phyloP scores from a whole-genome alignment of 495 filamentous ascomycete species.

The Aspergillus coremiiformis region DNA sequence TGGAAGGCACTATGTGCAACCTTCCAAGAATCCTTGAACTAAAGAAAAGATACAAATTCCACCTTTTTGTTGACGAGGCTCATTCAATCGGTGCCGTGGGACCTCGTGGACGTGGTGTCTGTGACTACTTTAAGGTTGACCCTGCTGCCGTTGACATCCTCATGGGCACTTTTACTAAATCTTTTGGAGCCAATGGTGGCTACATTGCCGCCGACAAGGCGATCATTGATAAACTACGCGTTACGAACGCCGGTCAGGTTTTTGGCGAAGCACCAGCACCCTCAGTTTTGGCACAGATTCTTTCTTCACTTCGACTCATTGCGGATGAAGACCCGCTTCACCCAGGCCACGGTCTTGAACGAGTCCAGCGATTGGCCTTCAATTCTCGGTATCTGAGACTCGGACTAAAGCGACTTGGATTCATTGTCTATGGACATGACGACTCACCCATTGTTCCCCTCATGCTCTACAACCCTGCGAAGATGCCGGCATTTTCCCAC shows the following conservation, averaged over 20 bases:
- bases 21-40: conserved; percentile 68
- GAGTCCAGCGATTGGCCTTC: conserved; percentile 82
- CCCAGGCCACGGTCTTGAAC: conserved; percentile 77
- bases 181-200: conserved; percentile 87
- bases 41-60: conserved; percentile 84
- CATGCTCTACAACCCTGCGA: conserved; percentile 81
- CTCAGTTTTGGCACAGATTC: conserved; percentile 73
- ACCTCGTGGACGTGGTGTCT: conserved; percentile 72
- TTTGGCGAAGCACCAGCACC: conserved; percentile 77
- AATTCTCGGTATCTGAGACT: conserved; percentile 88
- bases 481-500: conserved; percentile 86
- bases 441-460: conserved; percentile 87
- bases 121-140: conserved; percentile 82
- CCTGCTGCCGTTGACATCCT: conserved; percentile 78
- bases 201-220: conserved; percentile 76
- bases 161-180: conserved; percentile 92
- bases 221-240: conserved; percentile 74
- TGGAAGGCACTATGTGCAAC: conserved; percentile 92
- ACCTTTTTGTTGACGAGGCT: conserved; percentile 82
- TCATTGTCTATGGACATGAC: conserved; percentile 84
- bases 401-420: conserved; percentile 79
- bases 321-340: conserved; percentile 55
- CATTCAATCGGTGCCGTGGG: conserved; percentile 89
- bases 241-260: conserved; percentile 67
- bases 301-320: conserved; percentile 68